phyloP scores from a whole-genome alignment of 2,329 filamentous ascomycete species.

The Dothideomycetes sp. region DNA sequence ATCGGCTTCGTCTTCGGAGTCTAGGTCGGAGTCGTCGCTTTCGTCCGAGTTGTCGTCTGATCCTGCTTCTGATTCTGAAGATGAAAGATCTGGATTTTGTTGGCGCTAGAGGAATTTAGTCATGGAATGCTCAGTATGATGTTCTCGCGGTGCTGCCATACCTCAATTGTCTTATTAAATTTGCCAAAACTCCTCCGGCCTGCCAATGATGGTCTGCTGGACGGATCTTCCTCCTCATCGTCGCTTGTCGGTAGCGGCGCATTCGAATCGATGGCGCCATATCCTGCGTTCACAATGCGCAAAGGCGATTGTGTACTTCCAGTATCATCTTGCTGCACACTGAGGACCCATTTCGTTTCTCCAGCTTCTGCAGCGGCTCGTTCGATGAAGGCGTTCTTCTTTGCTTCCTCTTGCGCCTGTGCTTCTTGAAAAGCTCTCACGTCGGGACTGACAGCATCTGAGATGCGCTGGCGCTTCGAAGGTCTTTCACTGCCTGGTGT shows the following conservation, averaged over 20 bases:
- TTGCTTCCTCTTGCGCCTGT: slow-evolving; percentile 57
- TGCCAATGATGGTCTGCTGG: slow-evolving; percentile 23
- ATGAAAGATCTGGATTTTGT: slow-evolving; percentile 28
- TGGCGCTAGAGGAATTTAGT: slow-evolving; percentile 26
- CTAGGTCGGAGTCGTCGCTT: slow-evolving; percentile 30
- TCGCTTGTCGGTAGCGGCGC: slow-evolving; percentile 15
- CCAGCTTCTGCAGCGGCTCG: slow-evolving; percentile 53
- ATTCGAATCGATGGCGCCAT: slow-evolving; percentile 39
- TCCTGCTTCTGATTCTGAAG: slow-evolving; percentile 25
- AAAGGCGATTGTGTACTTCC: slow-evolving; percentile 32
- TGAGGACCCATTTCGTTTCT: slow-evolving; percentile 69
- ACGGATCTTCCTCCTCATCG: slow-evolving; percentile 24
- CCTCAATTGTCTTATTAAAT: slow-evolving; percentile 33
- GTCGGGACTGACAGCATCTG: slow-evolving; percentile 35
- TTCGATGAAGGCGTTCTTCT: slow-evolving; percentile 45
- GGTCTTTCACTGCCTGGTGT: slow-evolving; percentile 5
- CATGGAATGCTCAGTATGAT: neutral
- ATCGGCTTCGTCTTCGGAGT: slow-evolving; percentile 32
- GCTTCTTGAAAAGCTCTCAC: slow-evolving; percentile 54
- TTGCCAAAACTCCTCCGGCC: slow-evolving; percentile 45
- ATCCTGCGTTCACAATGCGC: slow-evolving; percentile 53
- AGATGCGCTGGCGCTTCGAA: slow-evolving; percentile 7
- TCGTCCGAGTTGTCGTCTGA: slow-evolving; percentile 22
- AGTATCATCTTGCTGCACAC: slow-evolving; percentile 39
- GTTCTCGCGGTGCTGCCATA: slow-evolving; percentile 5